These are phyloP conservation scores for Pilasporangium apinafurcum DNA, from an alignment of 352 stramenopile species.

Conservation along the genomic window DNA sequence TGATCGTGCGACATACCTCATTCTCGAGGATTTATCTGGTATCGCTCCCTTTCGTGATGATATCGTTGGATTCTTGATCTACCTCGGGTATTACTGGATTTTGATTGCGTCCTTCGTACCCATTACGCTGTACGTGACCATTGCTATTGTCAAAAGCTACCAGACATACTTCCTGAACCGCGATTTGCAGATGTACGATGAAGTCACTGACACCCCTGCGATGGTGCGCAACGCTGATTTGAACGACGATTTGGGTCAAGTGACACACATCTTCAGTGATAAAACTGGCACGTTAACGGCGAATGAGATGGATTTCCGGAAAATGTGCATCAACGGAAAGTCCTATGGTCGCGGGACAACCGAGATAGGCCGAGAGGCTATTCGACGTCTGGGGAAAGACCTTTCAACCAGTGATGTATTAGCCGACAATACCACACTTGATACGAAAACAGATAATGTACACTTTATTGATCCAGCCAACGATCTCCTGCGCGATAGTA, in stretches of 20 bases:
- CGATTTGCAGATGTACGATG: constrained; percentile 84
- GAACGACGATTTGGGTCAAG: constrained; percentile 82
- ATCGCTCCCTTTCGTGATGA: constrained; percentile 65
- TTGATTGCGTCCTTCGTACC: constrained; percentile 84
- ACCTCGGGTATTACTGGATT: constrained; percentile 87
- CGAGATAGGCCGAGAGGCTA: constrained; percentile 76
- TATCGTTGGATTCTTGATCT: constrained; percentile 62
- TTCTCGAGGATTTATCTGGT: constrained; percentile 56
- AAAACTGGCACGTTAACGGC: constrained; percentile 83
- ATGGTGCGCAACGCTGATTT: constrained; percentile 80
- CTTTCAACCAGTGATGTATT: constrained; percentile 70
- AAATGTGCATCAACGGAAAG: constrained; percentile 80
- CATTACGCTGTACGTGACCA: constrained; percentile 86
- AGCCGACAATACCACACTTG: constrained; percentile 50
- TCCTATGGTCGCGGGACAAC: constrained; percentile 80
- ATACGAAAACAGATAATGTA: constrained; percentile 63
- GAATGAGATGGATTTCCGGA: constrained; percentile 88
- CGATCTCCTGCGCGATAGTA: constrained; percentile 50
- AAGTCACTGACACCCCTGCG: constrained; percentile 67
- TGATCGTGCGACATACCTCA: constrained; percentile 55
- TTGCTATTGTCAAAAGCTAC: constrained; percentile 84
- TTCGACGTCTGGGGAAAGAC: constrained; percentile 63
- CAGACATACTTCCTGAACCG: constrained; percentile 84
- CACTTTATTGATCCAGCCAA: constrained; percentile 74
- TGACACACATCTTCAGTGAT: constrained; percentile 88